Evolutionary conservation across 73 alveolate species (phyloP), one percentile per base, ranked within the genome.

Genomic region (Breviolum minutum): DNA sequence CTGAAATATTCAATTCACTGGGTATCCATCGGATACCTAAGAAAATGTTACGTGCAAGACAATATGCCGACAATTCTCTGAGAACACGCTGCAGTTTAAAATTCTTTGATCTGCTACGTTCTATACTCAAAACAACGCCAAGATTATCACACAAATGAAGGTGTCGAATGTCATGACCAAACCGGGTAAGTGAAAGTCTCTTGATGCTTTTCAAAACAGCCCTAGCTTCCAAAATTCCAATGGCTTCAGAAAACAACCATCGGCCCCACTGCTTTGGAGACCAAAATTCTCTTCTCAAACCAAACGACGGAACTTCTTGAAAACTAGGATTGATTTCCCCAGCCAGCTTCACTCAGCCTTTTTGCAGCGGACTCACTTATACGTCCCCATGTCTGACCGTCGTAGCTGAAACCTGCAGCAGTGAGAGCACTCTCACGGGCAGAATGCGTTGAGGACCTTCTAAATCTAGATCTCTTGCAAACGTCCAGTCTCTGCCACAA

Each of bases 381-480:
- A 26, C 27, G 63, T 6, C 63, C 77, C 79, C 40, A 24, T 24
- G 76, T 10, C 73, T 26, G 26, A 19, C 73, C 85, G 3, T 70
- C 66, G 17, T 27, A 29, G 30, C 27, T 6, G 24, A 90, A 20
- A 0, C 96, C 96, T 0, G 97, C 97, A 0, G 80, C 79, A 5
- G 60, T 27, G 7, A 91, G 81, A 17, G 97, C 97, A 12, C 80
- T 26, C 16, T 91, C 97, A 0, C 97, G 30, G 0, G 97, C 97
- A 0, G 60, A 12, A 22, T 91, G 97, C 4, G 66, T 3, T 12
- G n/a, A 29, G 13, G 22, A 4, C 14, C 97, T n/a, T 19, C 22
- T 48, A 87, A 90, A 90, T 6, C 97, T 61, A 0, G 88, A 73
- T 16, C 97, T 73, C 97, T 12, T 62, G 70, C 19, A 54, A 19